A percentile compares a stretch with the other conserved stretches of the same genome.
These are phyloP conservation scores for Saccharata proteae DNA, from an alignment of 2,329 filamentous ascomycete genomes.

Conservation along the genomic window DNA sequence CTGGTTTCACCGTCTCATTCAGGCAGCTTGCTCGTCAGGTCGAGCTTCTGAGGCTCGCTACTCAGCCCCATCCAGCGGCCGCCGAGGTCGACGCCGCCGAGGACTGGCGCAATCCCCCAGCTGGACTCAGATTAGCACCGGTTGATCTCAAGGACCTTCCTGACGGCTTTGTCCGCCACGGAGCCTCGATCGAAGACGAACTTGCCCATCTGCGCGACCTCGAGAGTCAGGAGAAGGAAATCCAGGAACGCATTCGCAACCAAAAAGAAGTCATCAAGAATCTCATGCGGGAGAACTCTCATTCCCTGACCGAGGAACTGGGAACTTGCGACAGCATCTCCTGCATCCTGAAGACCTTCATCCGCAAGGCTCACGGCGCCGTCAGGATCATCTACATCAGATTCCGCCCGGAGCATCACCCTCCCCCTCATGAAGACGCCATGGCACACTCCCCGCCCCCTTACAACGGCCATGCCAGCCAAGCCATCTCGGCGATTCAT, in stretches of 20 bases:
- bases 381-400: constrained; percentile 19
- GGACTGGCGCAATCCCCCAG: constrained; percentile 25
- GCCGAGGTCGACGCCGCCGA: constrained; percentile 17
- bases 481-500: constrained; percentile 7
- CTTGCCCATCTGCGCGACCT: constrained; percentile 29
- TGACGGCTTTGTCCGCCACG: constrained; percentile 5
- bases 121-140: constrained; percentile 19
- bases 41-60: constrained; percentile 23
- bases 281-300: constrained; percentile 18
- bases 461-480: constrained; percentile 13
- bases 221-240: constrained; percentile 23
- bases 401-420: constrained; percentile 16
- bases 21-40: constrained; percentile 24
- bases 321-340: constrained; percentile 30
- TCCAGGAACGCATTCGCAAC: constrained; percentile 24
- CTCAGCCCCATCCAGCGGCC: constrained; percentile 20
- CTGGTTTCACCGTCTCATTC: constrained; percentile 29
- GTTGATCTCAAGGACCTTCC: constrained; percentile 9
- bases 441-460: too few relatives aligned
- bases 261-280: constrained; percentile 24
- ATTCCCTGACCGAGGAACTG: constrained; percentile 26
- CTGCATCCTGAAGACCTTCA: constrained; percentile 29
- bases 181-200: constrained; percentile 23
- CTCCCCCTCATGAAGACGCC: constrained; percentile 9
- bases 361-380: constrained; percentile 23